Base-by-base conservation (phyloP, 2,329 filamentous ascomycete species). In the Colletotrichum neosansevieriae region DNA sequence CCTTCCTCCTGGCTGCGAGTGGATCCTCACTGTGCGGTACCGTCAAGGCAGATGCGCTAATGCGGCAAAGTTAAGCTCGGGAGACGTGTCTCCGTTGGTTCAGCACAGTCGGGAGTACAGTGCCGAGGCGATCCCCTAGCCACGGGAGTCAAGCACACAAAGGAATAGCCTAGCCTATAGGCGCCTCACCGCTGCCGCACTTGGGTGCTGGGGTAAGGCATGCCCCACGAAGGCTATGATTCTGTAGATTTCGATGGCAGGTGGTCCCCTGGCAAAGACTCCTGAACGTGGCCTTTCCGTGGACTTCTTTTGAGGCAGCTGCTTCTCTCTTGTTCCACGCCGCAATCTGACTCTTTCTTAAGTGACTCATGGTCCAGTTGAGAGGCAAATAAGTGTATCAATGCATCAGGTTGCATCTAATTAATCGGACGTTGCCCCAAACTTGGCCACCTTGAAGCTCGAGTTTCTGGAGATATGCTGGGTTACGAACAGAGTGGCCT, bases 1-100 rank as follows among this genome's bases (percentile, higher is more conserved):
- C 29, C 54, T 54, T 58, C 38, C 49, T 36, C 45, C n/a, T 38
- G 58, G 56, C 38, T 44, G 24, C 17, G 53, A 12, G n/a, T 44
- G 61, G 24, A 59, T 56, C 66, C 29, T 17, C 17, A 74, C 73
- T 74, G 73, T 74, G 62, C 58, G 69, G 70, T 54, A 38, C 15
- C 63, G 24, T 69, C 6, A 51, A 34, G 21, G 19, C 17, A 36
- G 36, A 58, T 64, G 45, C 36, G 17, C 32, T 44, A 42, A 47
- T 50, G 54, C 54, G 13, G 34, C 21, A 49, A n/a, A 56, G 24
- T 17, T 12, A 34, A 12, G 40, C 38, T 51, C 53, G 61, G 61
- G 66, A 21, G 61, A 60, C 49, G n/a, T 34, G 19, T 60, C 66
- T 66, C 66, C 66, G 66, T 38, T 40, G 49, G 15, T 9, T 32